Conservation (phyloP, 352 stramenopile genomes). For the Phytophthora boehmeriae region DNA sequence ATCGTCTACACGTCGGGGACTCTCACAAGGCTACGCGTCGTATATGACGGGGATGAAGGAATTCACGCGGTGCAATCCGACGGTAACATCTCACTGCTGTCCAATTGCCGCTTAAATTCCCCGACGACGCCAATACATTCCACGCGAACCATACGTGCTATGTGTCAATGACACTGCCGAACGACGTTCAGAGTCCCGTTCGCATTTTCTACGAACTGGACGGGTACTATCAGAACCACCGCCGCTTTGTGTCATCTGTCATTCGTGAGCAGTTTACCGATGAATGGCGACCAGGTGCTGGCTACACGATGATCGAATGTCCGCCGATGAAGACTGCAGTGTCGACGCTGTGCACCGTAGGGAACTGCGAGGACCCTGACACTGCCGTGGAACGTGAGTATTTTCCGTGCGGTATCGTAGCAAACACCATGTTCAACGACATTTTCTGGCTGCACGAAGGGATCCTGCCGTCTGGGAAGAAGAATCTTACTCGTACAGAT, state of each 20-base stretch:
- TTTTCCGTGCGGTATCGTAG: constrained; percentile 78
- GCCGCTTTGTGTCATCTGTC: constrained; percentile 76
- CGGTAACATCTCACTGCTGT: constrained; percentile 40
- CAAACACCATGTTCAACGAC: constrained; percentile 87
- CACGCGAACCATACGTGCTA: constrained; percentile 78
- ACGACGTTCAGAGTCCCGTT: constrained; percentile 39
- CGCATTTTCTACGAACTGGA: constrained; percentile 74
- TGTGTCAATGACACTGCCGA: constrained; percentile 58
- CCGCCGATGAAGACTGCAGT: constrained; percentile 49
- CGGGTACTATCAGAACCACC: constrained; percentile 74
- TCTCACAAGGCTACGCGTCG: constrained; percentile 61
- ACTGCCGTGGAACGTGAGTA: constrained; percentile 41
- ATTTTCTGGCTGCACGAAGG: constrained; percentile 84
- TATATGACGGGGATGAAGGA: constrained; percentile 55
- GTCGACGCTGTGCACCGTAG: constrained; percentile 46
- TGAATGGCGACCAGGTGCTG: constrained; percentile 48
- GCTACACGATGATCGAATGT: constrained; percentile 44
- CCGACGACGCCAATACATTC: constrained; percentile 63
- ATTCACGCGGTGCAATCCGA: constrained; percentile 32
- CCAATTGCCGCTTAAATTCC: constrained; percentile 59
- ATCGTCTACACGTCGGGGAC: constrained; percentile 55
- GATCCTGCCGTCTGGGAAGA: constrained; percentile 44
- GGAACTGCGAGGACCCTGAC: constrained; percentile 30
- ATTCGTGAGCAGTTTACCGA: constrained; percentile 68
- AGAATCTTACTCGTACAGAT: constrained; percentile 42